Evolutionary conservation across 495 filamentous ascomycete genomes (phyloP).

Genomic region (Xylaria scruposa): DNA sequence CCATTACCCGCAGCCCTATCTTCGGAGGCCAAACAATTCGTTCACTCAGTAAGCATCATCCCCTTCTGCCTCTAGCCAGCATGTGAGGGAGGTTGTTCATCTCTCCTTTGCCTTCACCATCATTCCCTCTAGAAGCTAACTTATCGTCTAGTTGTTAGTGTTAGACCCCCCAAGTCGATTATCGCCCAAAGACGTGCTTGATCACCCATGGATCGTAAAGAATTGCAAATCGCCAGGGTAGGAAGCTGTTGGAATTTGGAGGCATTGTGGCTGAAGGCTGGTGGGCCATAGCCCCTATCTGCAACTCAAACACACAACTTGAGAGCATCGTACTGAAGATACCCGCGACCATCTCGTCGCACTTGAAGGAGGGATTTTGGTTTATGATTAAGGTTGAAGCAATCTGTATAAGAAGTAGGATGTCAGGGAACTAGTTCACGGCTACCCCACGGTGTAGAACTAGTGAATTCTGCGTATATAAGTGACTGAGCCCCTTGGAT

Average conservation of each 20-base stretch:
- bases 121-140: conserved; percentile 2
- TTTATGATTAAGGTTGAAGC: not conserved
- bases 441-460: too few species aligned
- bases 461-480: too few species aligned
- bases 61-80: not conserved
- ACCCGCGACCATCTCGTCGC: not conserved
- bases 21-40: conserved; percentile 57
- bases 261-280: too few species aligned
- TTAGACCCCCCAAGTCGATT: conserved; percentile 80
- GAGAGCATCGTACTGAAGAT: not conserved
- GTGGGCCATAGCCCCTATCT: too few species aligned
- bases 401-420: too few species aligned
- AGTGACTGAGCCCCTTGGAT: too few species aligned
- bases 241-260: not conserved
- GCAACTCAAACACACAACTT: not conserved
- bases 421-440: too few species aligned
- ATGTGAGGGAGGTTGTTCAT: not conserved
- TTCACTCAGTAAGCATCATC: conserved; percentile 38
- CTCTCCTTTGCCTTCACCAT: not conserved
- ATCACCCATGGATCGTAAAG: conserved; percentile 82
- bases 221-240: conserved; percentile 57
- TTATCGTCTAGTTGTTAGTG: conserved; percentile 64
- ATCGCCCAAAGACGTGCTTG: conserved; percentile 69
- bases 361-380: not conserved
- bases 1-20: conserved; percentile 49